phyloP scores from a whole-genome alignment of 257 asterid genomes.

The Nicotiana undulata region DNA sequence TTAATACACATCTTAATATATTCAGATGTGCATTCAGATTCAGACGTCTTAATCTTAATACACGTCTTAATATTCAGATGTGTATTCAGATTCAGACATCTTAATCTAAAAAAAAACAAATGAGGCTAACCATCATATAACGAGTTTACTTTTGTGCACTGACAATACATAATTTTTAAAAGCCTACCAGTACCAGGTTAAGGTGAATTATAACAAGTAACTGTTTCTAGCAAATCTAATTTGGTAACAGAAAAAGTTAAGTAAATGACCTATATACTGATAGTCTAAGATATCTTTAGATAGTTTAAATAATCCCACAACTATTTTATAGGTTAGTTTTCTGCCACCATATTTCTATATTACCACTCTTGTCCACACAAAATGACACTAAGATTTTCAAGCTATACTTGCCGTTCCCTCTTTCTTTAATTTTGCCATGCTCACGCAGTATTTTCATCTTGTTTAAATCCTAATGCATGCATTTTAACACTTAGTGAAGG shows the following conservation, averaged over 20 bases:
- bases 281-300: background rate
- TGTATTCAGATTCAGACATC: too few relatives aligned
- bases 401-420: background rate
- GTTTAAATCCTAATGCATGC: background rate
- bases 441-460: background rate
- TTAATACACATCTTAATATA: too few relatives aligned
- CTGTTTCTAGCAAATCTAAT: background rate
- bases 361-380: background rate
- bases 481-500: slow-evolving; percentile 25
- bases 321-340: background rate
- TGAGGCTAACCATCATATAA: background rate
- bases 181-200: background rate
- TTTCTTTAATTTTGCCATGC: background rate
- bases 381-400: background rate
- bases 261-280: background rate
- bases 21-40: too few relatives aligned
- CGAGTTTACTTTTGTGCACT: background rate
- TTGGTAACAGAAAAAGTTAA: background rate
- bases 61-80: too few relatives aligned
- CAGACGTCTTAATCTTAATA: too few relatives aligned
- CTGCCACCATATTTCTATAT: background rate
- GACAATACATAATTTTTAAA: too few relatives aligned
- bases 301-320: background rate
- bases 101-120: too few relatives aligned
- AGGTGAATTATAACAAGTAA: background rate